Percentiles rank a stretch among this genome's conserved stretches.
phyloP scores from a whole-genome alignment of 257 asterid genomes.

The Forsythia suspensa region DNA sequence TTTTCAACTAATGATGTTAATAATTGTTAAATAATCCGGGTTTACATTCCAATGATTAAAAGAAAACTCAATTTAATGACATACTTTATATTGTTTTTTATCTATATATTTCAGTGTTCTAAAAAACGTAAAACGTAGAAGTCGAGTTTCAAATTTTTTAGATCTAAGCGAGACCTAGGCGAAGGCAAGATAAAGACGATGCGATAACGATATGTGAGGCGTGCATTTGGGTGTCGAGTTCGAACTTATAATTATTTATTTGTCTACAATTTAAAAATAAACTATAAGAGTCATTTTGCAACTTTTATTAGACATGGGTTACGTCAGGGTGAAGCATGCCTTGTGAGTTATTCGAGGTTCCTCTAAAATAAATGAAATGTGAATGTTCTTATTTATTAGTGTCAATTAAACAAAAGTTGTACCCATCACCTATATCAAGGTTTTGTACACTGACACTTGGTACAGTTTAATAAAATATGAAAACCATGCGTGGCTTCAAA shows the following conservation, averaged over 20 bases:
- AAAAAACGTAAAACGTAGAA: too few species aligned
- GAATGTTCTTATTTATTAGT: background rate
- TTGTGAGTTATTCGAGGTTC: constrained; percentile 38
- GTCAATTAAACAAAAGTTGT: constrained; percentile 23
- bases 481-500: constrained; percentile 35
- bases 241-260: too few species aligned
- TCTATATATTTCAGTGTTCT: background rate
- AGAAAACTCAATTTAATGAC: background rate
- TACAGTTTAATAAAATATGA: constrained; percentile 19
- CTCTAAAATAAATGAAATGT: background rate
- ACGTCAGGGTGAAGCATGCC: constrained; percentile 41
- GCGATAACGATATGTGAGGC: too few species aligned
- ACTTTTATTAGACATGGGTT: constrained; percentile 22
- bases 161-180: too few species aligned
- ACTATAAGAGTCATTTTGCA: background rate
- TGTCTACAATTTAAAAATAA: background rate
- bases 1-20: constrained; percentile 12
- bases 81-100: background rate
- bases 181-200: too few species aligned
- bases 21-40: background rate
- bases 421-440: constrained; percentile 1
- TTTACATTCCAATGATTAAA: background rate
- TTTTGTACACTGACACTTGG: constrained; percentile 23
- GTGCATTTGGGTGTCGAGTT: too few species aligned
- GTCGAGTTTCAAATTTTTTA: too few species aligned